Percentiles rank a stretch among this genome's conserved stretches.
Conservation (phyloP, 352 stramenopile genomes). For the Pythium vanterpoolii region DNA sequence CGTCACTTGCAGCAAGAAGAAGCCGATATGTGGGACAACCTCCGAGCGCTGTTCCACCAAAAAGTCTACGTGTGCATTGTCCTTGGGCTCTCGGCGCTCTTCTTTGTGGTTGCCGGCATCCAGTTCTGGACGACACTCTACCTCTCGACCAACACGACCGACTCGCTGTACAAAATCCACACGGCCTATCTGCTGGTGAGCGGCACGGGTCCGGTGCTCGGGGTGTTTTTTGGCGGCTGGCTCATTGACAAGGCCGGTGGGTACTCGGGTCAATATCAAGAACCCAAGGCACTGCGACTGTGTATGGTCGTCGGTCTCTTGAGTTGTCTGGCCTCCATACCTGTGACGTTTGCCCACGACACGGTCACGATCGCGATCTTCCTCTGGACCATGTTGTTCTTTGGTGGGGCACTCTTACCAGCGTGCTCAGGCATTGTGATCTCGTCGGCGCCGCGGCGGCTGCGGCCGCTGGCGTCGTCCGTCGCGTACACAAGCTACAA, state of each 20-base stretch:
- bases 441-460: conserved; percentile 68
- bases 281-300: conserved; percentile 67
- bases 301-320: conserved; percentile 73
- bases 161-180: conserved; percentile 62
- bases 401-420: conserved; percentile 73
- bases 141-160: conserved; percentile 84
- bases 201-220: conserved; percentile 74
- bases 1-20: conserved; percentile 28
- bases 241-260: conserved; percentile 73
- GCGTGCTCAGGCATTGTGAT: conserved; percentile 86
- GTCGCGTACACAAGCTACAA: conserved; percentile 86
- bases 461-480: conserved; percentile 72
- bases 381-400: conserved; percentile 82
- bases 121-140: conserved; percentile 89
- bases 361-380: conserved; percentile 72
- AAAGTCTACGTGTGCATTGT: conserved; percentile 78
- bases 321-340: conserved; percentile 57
- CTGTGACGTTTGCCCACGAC: conserved; percentile 78
- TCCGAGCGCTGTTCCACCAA: conserved; percentile 50
- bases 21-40: conserved; percentile 40
- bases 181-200: conserved; percentile 77
- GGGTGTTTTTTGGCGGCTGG: conserved; percentile 80
- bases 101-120: conserved; percentile 85
- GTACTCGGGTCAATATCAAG: conserved; percentile 76
- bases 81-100: conserved; percentile 71